These are phyloP conservation scores for Starmerella apis DNA, from an alignment of 805 yeast species.

Conservation along the genomic window DNA sequence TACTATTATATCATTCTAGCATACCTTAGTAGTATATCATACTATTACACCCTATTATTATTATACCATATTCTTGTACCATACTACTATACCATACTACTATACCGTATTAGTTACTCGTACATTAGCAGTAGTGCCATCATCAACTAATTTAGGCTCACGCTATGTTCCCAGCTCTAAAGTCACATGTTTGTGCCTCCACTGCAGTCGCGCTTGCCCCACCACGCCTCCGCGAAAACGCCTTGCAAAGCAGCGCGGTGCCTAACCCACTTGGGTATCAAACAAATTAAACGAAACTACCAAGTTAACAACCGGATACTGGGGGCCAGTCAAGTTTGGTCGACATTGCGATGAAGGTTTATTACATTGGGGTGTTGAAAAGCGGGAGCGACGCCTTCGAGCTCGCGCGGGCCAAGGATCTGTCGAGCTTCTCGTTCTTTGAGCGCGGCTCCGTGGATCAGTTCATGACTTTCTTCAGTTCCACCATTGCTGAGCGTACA, in stretches of 20 bases:
- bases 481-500: slow-evolving; percentile 84
- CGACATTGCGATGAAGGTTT: slow-evolving; percentile 66
- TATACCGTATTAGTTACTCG: too few relatives aligned
- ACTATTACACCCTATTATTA: too few relatives aligned
- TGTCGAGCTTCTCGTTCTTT: slow-evolving; percentile 78
- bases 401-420: slow-evolving; percentile 68
- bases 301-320: neutral
- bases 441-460: slow-evolving; percentile 75
- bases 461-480: slow-evolving; percentile 88
- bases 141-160: too few relatives aligned
- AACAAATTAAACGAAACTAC: neutral
- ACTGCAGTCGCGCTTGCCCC: neutral
- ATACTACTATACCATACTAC: too few relatives aligned
- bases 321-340: too few relatives aligned
- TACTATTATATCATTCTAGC: too few relatives aligned
- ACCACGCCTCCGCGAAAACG: slow-evolving; percentile 1
- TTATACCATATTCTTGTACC: too few relatives aligned
- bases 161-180: too few relatives aligned
- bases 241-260: neutral
- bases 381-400: slow-evolving; percentile 56
- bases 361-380: slow-evolving; percentile 78
- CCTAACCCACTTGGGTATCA: slow-evolving; percentile 7
- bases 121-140: too few relatives aligned
- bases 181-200: too few relatives aligned
- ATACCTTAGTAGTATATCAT: too few relatives aligned